These are phyloP conservation scores for Pseudomonodictys pantanalensis DNA, from an alignment of 495 filamentous ascomycete genomes.

Conservation along the genomic window DNA sequence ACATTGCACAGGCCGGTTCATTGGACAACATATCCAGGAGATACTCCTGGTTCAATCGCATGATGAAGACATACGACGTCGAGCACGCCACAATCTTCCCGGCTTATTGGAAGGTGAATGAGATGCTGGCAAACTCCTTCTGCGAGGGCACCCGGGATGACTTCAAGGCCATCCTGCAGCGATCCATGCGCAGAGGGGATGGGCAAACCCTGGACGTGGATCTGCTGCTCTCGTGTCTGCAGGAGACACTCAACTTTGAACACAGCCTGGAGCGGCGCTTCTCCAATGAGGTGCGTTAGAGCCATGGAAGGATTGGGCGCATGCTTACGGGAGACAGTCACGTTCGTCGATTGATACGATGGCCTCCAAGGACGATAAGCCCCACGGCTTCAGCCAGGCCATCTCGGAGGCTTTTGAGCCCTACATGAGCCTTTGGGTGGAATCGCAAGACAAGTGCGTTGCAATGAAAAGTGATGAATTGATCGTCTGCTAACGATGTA, in stretches of 20 bases:
- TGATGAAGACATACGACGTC: slow-evolving; percentile 92
- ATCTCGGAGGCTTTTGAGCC: slow-evolving; percentile 98
- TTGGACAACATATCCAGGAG: slow-evolving; percentile 94
- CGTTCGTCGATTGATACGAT: slow-evolving; percentile 91
- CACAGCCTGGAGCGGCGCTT: slow-evolving; percentile 86
- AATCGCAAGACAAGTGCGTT: slow-evolving; percentile 77
- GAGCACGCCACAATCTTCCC: slow-evolving; percentile 92
- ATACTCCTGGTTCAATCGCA: slow-evolving; percentile 95
- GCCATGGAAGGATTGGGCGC: neutral
- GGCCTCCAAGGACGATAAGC: slow-evolving; percentile 72
- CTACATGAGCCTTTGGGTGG: slow-evolving; percentile 95
- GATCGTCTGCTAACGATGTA: slow-evolving; percentile 27
- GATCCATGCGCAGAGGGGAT: slow-evolving; percentile 72
- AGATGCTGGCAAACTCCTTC: slow-evolving; percentile 86
- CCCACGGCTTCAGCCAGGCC: slow-evolving; percentile 78
- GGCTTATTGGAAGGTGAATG: slow-evolving; percentile 80
- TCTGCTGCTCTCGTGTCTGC: slow-evolving; percentile 82
- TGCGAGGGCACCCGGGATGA: slow-evolving; percentile 95
- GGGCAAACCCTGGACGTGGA: slow-evolving; percentile 88
- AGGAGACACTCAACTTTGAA: slow-evolving; percentile 97
- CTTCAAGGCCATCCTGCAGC: slow-evolving; percentile 87
- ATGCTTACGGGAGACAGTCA: slow-evolving; percentile 43
- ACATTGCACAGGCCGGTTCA: slow-evolving; percentile 63
- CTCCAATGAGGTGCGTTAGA: slow-evolving; percentile 54
- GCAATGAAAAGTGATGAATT: neutral